These are phyloP conservation scores for Hygrophoropsis aurantiaca DNA, from an alignment of 768 basidiomycete species.

Conservation along the genomic window DNA sequence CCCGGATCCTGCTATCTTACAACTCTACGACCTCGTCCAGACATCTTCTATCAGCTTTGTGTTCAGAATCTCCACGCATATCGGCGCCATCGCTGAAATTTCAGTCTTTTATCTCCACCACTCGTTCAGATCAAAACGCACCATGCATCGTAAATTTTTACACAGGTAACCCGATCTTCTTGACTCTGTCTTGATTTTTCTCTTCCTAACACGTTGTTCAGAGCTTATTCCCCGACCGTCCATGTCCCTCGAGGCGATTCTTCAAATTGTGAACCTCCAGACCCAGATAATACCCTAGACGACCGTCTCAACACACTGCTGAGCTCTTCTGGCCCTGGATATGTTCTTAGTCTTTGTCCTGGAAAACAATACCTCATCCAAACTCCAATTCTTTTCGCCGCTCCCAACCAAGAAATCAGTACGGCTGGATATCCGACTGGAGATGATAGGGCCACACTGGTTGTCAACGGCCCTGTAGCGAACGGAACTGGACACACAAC, in stretches of 20 bases:
- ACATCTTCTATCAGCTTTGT: too few relatives aligned
- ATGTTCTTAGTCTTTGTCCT: conserved; percentile 66
- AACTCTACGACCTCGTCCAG: too few relatives aligned
- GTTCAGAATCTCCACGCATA: too few relatives aligned
- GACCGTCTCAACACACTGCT: conserved; percentile 66
- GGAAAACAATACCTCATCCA: conserved; percentile 59
- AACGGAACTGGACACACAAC: conserved; percentile 70
- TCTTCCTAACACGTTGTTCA: neutral
- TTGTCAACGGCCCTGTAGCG: conserved; percentile 62
- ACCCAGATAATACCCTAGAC: conserved; percentile 61
- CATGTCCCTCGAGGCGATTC: conserved; percentile 6
- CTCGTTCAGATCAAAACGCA: neutral
- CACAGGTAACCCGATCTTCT: conserved; percentile 8
- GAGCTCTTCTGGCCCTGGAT: conserved; percentile 65
- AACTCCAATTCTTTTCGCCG: conserved; percentile 64
- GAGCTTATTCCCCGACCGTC: conserved; percentile 4
- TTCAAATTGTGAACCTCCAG: conserved; percentile 36
- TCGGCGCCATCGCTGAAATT: too few relatives aligned
- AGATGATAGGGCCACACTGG: conserved; percentile 63
- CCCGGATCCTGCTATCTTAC: too few relatives aligned
- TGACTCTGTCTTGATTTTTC: neutral
- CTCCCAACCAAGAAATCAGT: conserved; percentile 76
- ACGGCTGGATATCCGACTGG: conserved; percentile 76
- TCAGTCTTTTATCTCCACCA: too few relatives aligned
- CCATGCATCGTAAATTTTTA: conserved; percentile 12